Evolutionary conservation across 1,284 basidiomycete species (phyloP), one percentile per base, ranked within the genome.

Genomic region (Macrocybe sp.): DNA sequence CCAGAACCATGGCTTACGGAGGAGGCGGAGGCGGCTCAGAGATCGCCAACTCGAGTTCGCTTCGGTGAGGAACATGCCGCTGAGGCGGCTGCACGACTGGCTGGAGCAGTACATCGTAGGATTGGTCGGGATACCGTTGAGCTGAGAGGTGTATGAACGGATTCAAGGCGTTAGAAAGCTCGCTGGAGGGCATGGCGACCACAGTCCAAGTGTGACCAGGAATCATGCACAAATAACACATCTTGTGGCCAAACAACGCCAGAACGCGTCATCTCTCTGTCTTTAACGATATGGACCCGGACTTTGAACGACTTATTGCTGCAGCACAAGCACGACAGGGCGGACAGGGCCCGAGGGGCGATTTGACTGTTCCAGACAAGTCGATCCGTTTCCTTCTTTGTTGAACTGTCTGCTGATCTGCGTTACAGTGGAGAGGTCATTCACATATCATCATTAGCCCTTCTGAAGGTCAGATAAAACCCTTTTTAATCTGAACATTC

Each of bases 371-470:
- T 11, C 87, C 87, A 45, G 87, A 90, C 75, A 90, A 89, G 86
- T 89, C 55, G 49, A 73, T 66, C 43, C 12, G 38, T n/a, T 37
- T 35, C 8, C 7, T 6, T 29, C 30, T 8, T 32, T 3, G 34
- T n/a, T 39, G 7, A 46, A 41, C 44, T 28, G 45, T 14, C 45
- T 45, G 52, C 43, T 45, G 45, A 51, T 48, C 45, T 16, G 37
- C 35, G 49, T 48, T 22, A 40, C 44, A 96, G 92, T 64, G 92
- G 93, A 64, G 94, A 97, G 73, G 92, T 93, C 55, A 93, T 98
- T 52, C 92, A 97, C 68, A 97, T 98, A 60, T 96, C 93, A 11
- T 93, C 92, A 7, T 72, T 98, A 2, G 95, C 94, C 12, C 74
- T 98, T 10, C 74, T 98, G 47, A 97, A 97, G 82, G 93, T 90